Evolutionary conservation across 192 early-diverging fungal genomes (phyloP).

Genomic region (Chytriomyces confervae): DNA sequence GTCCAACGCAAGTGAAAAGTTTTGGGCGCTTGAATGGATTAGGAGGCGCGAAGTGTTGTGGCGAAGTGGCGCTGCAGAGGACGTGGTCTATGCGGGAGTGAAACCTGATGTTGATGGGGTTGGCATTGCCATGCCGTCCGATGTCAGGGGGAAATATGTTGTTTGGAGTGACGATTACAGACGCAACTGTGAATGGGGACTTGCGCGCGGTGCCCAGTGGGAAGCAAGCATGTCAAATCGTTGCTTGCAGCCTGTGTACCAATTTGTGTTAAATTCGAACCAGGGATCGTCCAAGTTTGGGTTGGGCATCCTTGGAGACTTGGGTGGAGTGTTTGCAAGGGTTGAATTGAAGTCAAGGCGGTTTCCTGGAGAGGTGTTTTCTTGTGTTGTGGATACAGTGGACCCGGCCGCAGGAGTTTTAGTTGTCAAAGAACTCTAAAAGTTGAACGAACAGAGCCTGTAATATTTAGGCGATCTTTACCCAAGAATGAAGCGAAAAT

Average conservation of each 20-base stretch:
- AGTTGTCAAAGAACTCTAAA: conserved; percentile 22
- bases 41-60: conserved; percentile 52
- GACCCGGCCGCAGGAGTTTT: conserved; percentile 32
- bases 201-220: neutral
- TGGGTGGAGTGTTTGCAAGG: conserved; percentile 30
- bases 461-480: neutral
- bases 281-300: neutral
- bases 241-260: conserved; percentile 18
- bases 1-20: conserved; percentile 47
- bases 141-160: conserved; percentile 20
- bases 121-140: conserved; percentile 17
- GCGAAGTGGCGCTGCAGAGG: conserved; percentile 26
- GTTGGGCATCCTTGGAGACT: conserved; percentile 30
- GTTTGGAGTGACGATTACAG: conserved; percentile 29
- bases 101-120: neutral
- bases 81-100: conserved; percentile 13
- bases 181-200: conserved; percentile 5
- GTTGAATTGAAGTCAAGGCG: conserved; percentile 7
- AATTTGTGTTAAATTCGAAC: neutral
- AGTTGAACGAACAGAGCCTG: neutral
- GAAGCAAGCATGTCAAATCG: neutral
- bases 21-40: conserved; percentile 67
- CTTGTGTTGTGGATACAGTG: conserved; percentile 35
- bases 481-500: neutral
- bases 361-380: conserved; percentile 7